These are phyloP conservation scores for Cynara cardunculus DNA, from an alignment of 129 eudicot species.

Conservation along the genomic window DNA sequence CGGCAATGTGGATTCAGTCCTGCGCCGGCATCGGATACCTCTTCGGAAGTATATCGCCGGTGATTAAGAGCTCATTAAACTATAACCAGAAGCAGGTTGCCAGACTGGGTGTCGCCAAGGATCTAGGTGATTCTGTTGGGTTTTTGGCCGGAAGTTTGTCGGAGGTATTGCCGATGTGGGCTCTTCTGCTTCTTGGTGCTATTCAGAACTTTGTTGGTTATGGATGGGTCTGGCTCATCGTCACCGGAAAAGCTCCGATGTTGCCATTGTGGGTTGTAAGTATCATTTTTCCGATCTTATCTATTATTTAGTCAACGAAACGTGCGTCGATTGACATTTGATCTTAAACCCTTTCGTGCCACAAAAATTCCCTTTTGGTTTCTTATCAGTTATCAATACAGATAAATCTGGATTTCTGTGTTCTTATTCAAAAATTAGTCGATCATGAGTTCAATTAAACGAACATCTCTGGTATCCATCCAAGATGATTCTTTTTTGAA, in stretches of 20 bases:
- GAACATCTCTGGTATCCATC: not conserved
- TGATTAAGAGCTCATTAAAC: constrained; percentile 59
- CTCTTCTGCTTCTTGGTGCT: constrained; percentile 79
- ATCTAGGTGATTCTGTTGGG: constrained; percentile 95
- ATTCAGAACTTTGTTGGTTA: constrained; percentile 83
- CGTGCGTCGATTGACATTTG: not conserved
- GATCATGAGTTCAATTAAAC: not conserved
- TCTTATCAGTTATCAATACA: not conserved
- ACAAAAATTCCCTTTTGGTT: not conserved
- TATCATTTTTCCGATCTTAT: not conserved
- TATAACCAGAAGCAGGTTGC: constrained; percentile 89
- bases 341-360: not conserved
- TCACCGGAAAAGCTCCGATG: constrained; percentile 64
- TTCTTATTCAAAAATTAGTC: not conserved
- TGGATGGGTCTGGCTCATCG: constrained; percentile 94
- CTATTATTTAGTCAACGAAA: not conserved
- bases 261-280: constrained; percentile 98
- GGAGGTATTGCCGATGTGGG: constrained; percentile 93
- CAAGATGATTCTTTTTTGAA: not conserved
- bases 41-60: constrained; percentile 92
- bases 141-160: constrained; percentile 89
- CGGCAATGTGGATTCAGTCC: constrained; percentile 99
- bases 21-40: constrained; percentile 94
- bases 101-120: constrained; percentile 95
- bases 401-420: not conserved